phyloP scores from a whole-genome alignment of 208 protist genomes.

The Willaertia magna region DNA sequence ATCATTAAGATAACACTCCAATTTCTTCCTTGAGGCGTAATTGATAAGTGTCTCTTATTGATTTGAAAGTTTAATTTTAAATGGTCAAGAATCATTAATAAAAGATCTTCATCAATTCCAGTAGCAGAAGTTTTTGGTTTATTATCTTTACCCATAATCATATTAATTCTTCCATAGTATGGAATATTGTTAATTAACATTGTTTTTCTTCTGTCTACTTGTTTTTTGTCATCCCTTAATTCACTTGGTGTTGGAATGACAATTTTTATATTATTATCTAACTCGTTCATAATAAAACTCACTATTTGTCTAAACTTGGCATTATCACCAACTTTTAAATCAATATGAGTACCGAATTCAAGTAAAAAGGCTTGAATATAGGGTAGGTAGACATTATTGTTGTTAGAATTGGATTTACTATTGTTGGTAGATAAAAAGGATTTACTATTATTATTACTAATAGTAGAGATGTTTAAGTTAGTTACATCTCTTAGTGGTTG shows the following conservation, averaged over 20 bases:
- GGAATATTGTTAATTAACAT: no score
- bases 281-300: not conserved
- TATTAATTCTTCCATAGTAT: no score
- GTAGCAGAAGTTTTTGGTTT: not conserved
- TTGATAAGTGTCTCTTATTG: not conserved
- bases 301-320: not conserved
- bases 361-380: no score
- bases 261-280: not conserved
- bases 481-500: no score
- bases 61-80: not conserved
- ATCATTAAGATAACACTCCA: not conserved
- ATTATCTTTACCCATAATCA: not conserved
- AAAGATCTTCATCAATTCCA: not conserved
- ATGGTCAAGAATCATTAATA: not conserved
- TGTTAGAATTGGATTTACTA: no score
- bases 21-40: not conserved
- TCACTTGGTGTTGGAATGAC: not conserved
- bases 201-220: not conserved
- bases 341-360: no score
- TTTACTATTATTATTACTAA: no score
- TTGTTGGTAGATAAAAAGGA: no score
- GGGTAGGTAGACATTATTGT: no score
- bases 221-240: not conserved
- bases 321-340: no score
- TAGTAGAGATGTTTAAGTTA: no score